Conservation (phyloP, 164 flowering plant species). For the Piper longum region DNA sequence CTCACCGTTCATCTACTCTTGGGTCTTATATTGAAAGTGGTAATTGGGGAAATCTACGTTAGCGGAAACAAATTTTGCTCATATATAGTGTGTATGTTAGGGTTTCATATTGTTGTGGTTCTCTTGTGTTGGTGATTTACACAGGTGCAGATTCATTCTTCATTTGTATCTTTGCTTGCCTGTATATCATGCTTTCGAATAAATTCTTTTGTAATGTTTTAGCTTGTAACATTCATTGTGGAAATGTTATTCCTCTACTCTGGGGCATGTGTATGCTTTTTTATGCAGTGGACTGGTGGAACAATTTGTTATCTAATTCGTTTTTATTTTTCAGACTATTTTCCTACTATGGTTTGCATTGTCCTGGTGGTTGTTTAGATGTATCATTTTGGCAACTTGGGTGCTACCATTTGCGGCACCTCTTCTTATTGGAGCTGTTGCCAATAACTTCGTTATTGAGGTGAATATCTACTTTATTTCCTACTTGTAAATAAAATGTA, state of each 20-base stretch:
- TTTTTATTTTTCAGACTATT: conserved; percentile 37
- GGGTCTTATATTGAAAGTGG: no score
- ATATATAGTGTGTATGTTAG: no score
- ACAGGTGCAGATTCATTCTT: no score
- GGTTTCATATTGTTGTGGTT: no score
- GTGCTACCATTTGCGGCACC: conserved; percentile 89
- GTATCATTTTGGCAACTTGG: conserved; percentile 62
- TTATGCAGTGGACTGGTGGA: neutral
- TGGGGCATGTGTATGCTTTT: neutral
- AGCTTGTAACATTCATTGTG: no score
- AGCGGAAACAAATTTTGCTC: no score
- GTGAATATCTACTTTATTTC: conserved; percentile 19
- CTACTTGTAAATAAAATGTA: neutral
- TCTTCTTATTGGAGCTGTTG: conserved; percentile 61
- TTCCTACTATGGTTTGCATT: conserved; percentile 92
- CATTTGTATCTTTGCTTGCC: no score
- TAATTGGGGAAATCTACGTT: no score
- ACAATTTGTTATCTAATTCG: neutral
- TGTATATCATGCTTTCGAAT: no score
- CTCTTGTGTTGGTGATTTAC: no score
- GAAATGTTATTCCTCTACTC: neutral
- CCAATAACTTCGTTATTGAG: conserved; percentile 76
- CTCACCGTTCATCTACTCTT: no score
- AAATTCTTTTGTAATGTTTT: no score
- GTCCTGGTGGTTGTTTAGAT: conserved; percentile 86